Evolutionary conservation across 805 yeast genomes (phyloP), one percentile per base, ranked within the genome.

Genomic region (Candida sphagnicola): DNA sequence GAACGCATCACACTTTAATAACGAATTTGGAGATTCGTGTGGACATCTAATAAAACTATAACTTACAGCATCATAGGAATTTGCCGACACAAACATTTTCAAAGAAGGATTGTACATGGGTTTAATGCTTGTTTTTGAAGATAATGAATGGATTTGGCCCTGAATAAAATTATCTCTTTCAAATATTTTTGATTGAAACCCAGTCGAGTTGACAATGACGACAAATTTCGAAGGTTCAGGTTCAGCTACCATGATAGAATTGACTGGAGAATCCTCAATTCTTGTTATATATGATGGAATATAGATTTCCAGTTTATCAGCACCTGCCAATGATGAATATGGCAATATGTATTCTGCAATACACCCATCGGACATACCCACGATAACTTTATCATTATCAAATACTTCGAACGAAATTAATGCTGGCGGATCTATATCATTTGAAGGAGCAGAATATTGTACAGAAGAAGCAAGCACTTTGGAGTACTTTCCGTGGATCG

Each of bases 301-400:
- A 5, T 40, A 11, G 8, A 50, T 13, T 18, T 57, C 57, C 4
- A 28, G 42, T 2, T 44, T 48, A 21, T 26, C 39, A 8, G 19
- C 34, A 11, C 31, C 19, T 10, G 31, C 32, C 2, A 18, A 28
- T 11, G 23, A 31, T 2, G 31, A 38, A 23, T 44, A 49, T 4
- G 75, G 75, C 1, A 78, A 47, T 8, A 68, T 61, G 41, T 70
- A 80, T 49, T 82, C 88, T 0, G 78, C 80, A 8, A 84, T 57
- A 21, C 62, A 62, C 0, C 93, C 93, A 38, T 75, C 72, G 2
- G 66, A 55, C 4, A 77, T 70, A 0, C 90, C 91, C 21, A 78
- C 75, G 2, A 81, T 53, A 1, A 84, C 53, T 10, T 52, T 61
- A 2, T 63, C 59, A 4, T 64, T 49, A 8, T 68, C 66, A 4